Percentiles rank a stretch among this genome's conserved stretches.
These are phyloP conservation scores for Phytophthora foliorum DNA, from an alignment of 352 stramenopile genomes.

Conservation along the genomic window DNA sequence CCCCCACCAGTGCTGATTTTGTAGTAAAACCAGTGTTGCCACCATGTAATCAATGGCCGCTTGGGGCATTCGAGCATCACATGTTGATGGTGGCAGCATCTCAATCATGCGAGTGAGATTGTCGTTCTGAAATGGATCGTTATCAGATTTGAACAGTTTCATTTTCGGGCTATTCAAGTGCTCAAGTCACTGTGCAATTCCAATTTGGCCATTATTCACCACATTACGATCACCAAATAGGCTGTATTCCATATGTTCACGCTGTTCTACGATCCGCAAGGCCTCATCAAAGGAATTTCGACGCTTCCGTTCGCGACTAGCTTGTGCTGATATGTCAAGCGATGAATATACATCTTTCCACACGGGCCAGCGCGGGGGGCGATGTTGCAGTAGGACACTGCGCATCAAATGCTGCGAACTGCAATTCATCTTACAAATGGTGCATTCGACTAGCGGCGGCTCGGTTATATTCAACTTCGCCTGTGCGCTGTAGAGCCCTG, in stretches of 20 bases:
- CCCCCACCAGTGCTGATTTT: not conserved
- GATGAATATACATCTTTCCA: not conserved
- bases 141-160: not conserved
- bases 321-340: not conserved
- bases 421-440: not conserved
- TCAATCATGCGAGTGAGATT: not conserved
- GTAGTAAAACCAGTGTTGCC: not conserved
- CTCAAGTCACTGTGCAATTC: not conserved
- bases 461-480: not conserved
- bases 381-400: not conserved
- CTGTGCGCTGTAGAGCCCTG: not conserved
- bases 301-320: not conserved
- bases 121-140: constrained; percentile 9
- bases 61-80: not conserved
- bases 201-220: not conserved
- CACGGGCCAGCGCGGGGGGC: too few relatives aligned
- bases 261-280: not conserved
- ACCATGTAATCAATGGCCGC: constrained; percentile 2
- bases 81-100: not conserved
- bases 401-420: not conserved
- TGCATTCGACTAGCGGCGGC: not conserved
- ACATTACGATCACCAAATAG: not conserved
- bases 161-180: not conserved
- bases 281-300: not conserved
- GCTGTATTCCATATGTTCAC: not conserved